Conservation (phyloP, 768 basidiomycete species). For the Lentinula sp. region DNA sequence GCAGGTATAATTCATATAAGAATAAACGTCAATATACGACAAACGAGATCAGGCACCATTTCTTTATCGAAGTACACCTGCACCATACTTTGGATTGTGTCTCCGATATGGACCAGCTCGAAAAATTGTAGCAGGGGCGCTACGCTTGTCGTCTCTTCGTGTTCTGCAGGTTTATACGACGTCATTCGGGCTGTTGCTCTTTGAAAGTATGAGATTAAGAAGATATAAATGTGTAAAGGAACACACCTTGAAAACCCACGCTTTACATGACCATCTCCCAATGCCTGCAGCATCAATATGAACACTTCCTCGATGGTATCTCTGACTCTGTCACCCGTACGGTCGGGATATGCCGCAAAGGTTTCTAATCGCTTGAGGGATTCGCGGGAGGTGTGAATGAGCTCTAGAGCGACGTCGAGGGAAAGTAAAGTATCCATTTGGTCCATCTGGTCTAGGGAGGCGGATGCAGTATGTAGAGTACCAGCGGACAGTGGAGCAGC, state of each 20-base stretch:
- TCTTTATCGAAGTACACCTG: slow-evolving; percentile 70
- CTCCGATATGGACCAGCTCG: slow-evolving; percentile 93
- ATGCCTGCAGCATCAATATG: slow-evolving; percentile 70
- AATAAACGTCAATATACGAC: not conserved
- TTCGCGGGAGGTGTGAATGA: slow-evolving; percentile 92
- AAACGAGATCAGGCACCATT: not conserved
- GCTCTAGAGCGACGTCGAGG: slow-evolving; percentile 82
- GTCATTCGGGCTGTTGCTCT: slow-evolving; percentile 90
- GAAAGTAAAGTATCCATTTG: slow-evolving; percentile 86
- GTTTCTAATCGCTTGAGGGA: slow-evolving; percentile 89
- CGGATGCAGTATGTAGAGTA: not conserved
- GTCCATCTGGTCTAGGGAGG: slow-evolving; percentile 4
- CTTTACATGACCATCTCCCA: slow-evolving; percentile 73
- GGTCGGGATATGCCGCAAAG: slow-evolving; percentile 77
- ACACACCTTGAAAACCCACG: slow-evolving; percentile 74
- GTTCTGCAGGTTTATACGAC: slow-evolving; percentile 84
- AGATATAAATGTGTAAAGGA: not conserved
- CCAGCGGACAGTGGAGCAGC: not conserved
- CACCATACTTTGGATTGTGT: slow-evolving; percentile 96
- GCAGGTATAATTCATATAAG: not conserved
- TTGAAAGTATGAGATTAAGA: not conserved
- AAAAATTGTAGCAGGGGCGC: slow-evolving; percentile 96
- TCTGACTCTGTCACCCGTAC: slow-evolving; percentile 79
- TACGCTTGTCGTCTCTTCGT: slow-evolving; percentile 70
- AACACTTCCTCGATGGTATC: slow-evolving; percentile 96